Evolutionary conservation across 2,329 filamentous ascomycete genomes (phyloP), one percentile per base, ranked within the genome.

Genomic region (Aspergillus cejpii): DNA sequence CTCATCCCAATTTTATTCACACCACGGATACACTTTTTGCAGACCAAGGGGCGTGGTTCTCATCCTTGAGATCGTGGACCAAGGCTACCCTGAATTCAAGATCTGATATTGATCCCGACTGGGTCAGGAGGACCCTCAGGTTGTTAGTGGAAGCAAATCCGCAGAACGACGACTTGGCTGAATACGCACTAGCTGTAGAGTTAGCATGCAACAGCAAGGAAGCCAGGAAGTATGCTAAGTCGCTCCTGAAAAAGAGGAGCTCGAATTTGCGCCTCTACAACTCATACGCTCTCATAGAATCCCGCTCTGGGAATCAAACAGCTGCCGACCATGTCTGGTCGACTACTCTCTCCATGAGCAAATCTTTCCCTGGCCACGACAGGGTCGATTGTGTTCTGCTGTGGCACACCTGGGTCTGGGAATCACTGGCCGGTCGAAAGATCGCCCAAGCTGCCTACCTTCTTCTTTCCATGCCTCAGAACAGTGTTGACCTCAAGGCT

Each of bases 211-310:
- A 81, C 34, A 70, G 76, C 0, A 58, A 64, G 1, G 71, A 67
- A 1, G 78, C 81, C 20, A 83, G 79, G 53, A 94, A 87, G 59
- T 72, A 76, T 5, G 86, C 87, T 0, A 94, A 87, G 57, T 66
- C 68, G 5, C 69, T 94, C 0, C 66, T 96, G n/a, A 91, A 85
- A 59, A 74, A 74, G 38, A 77, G 79, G 44, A 73, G 81, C 0
- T 73, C 78, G 1, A 84, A 80, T 54, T 62, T 86, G 2, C 70
- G 74, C 11, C 70, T 96, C 0, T 96, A 94, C 65, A 85, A 88
- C 53, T 80, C 82, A 0, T 94, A 91, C 58, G 87, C 84, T 0
- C 67, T 87, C 11, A 79, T 88, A 3, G 87, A 94, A 63, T 74
- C 68, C 52, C 70, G 72, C 1, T 75, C 75, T 23, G 78, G 74